Evolutionary conservation across 257 asterid species (phyloP).

Genomic region (Jaltomata sinuosa): DNA sequence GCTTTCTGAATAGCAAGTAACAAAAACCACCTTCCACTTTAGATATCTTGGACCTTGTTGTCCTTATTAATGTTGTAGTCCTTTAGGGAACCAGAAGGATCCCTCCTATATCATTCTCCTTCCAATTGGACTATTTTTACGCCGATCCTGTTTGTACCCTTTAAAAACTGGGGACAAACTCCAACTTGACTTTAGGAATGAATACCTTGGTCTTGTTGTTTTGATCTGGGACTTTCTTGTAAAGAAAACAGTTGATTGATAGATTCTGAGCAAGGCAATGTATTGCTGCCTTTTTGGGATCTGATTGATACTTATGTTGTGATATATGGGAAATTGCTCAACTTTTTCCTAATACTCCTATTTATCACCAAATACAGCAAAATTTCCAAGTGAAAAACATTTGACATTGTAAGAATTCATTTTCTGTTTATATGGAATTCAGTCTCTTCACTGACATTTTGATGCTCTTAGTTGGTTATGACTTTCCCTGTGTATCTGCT

Average conservation of each 20-base stretch:
- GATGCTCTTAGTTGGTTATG: neutral
- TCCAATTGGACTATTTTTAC: constrained; percentile 21
- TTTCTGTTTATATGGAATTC: neutral
- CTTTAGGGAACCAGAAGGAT: too few species aligned
- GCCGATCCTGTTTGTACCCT: constrained; percentile 14
- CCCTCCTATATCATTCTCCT: constrained; percentile 25
- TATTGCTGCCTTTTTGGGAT: constrained; percentile 20
- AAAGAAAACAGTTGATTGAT: constrained; percentile 18
- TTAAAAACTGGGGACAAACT: constrained; percentile 19
- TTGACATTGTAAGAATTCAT: constrained; percentile 15
- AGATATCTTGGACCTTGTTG: constrained; percentile 32
- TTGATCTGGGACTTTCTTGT: constrained; percentile 40
- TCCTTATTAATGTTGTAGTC: too few species aligned
- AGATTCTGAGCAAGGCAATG: constrained; percentile 21
- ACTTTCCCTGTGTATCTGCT: neutral
- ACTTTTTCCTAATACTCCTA: neutral
- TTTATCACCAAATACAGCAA: constrained; percentile 11
- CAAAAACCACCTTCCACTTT: constrained; percentile 5
- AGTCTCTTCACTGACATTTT: neutral
- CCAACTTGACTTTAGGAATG: constrained; percentile 31
- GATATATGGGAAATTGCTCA: constrained; percentile 19
- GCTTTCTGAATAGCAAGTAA: constrained; percentile 14
- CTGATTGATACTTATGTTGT: constrained; percentile 24
- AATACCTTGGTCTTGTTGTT: constrained; percentile 30
- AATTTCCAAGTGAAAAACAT: constrained; percentile 17